These are phyloP conservation scores for Exserohilum turcica DNA, from an alignment of 2,329 filamentous ascomycete species.

Conservation along the genomic window DNA sequence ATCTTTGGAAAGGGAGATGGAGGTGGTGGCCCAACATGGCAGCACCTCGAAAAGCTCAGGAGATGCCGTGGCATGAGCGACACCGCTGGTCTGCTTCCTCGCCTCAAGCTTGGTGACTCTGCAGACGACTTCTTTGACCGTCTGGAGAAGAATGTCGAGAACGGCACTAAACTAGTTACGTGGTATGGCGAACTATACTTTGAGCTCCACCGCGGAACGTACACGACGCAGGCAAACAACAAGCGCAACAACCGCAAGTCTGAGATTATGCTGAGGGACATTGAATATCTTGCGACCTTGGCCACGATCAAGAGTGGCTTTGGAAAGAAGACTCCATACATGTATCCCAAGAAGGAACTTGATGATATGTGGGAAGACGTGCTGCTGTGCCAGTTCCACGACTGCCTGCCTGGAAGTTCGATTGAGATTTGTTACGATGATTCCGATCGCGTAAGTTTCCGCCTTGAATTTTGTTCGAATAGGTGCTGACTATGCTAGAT, in stretches of 20 bases:
- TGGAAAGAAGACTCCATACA: slow-evolving; percentile 61
- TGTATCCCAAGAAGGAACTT: slow-evolving; percentile 91
- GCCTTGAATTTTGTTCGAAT: background rate
- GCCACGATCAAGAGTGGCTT: slow-evolving; percentile 73
- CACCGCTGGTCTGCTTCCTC: slow-evolving; percentile 79
- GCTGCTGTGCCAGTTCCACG: slow-evolving; percentile 94
- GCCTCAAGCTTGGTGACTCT: slow-evolving; percentile 84
- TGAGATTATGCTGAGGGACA: slow-evolving; percentile 82
- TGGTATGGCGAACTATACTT: slow-evolving; percentile 99
- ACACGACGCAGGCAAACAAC: slow-evolving; percentile 97
- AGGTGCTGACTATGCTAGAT: slow-evolving; percentile 53
- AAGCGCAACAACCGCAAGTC: slow-evolving; percentile 90
- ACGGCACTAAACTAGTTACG: slow-evolving; percentile 76
- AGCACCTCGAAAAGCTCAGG: slow-evolving; percentile 92
- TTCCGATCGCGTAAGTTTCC: slow-evolving; percentile 68
- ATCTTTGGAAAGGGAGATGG: slow-evolving; percentile 98
- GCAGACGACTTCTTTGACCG: slow-evolving; percentile 94
- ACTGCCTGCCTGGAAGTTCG: slow-evolving; percentile 90
- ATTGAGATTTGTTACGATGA: slow-evolving; percentile 99
- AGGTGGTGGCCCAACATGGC: slow-evolving; percentile 90
- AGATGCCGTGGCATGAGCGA: slow-evolving; percentile 91
- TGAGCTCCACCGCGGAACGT: slow-evolving; percentile 94
- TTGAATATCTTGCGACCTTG: slow-evolving; percentile 86
- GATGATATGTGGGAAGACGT: slow-evolving; percentile 95
- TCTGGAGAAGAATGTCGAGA: slow-evolving; percentile 75